Conservation (phyloP, 2,329 filamentous ascomycete genomes). For the Ceratocystis alfenasii region DNA sequence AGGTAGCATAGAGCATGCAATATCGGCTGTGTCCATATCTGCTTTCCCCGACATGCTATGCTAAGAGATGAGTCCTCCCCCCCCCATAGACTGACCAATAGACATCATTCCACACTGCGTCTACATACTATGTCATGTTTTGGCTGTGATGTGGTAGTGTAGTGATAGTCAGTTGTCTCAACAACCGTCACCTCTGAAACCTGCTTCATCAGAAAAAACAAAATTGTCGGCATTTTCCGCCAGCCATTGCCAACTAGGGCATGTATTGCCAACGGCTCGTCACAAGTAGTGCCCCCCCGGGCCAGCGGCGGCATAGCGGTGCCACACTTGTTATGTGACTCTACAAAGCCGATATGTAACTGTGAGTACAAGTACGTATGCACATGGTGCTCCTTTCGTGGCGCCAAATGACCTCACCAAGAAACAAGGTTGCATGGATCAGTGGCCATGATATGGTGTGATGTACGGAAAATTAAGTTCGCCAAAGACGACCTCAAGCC, state of each 20-base stretch:
- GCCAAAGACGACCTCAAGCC: not conserved
- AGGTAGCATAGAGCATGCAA: not conserved
- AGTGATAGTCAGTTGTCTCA: no score
- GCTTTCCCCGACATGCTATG: not conserved
- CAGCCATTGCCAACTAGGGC: no score
- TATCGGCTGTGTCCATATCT: not conserved
- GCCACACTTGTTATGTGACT: not conserved
- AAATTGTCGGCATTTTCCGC: no score
- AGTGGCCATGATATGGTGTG: not conserved
- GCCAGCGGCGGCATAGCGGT: no score
- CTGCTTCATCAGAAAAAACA: no score
- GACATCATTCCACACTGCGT: no score
- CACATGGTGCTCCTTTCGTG: not conserved
- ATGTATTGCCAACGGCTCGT: no score
- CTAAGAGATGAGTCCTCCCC: not conserved
- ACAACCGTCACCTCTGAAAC: no score
- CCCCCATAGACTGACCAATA: no score
- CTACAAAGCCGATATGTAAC: not conserved
- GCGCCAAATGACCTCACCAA: constrained; percentile 2
- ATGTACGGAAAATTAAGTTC: not conserved
- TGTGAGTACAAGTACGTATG: not conserved
- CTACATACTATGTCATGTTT: no score
- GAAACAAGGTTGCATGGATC: not conserved
- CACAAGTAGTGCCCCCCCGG: no score
- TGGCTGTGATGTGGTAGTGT: no score